phyloP scores from a whole-genome alignment of 768 basidiomycete genomes.

The Daedalea quercina region DNA sequence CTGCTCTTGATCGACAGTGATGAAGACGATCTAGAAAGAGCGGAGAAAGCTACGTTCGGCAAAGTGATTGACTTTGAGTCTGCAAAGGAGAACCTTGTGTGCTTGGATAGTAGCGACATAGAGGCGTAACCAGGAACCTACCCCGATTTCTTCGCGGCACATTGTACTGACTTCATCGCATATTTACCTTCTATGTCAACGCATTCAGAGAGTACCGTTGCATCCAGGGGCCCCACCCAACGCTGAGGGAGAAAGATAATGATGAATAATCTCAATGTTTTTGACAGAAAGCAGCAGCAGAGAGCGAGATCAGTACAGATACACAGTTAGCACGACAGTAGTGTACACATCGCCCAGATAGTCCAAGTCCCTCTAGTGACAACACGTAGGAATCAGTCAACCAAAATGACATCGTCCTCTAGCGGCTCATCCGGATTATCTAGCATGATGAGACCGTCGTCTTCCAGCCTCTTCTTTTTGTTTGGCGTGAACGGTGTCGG shows the following conservation, averaged over 20 bases:
- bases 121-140: background rate
- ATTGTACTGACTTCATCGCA: too few species aligned
- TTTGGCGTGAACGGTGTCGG: constrained; percentile 40
- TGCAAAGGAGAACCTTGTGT: constrained; percentile 11
- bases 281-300: background rate
- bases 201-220: too few species aligned
- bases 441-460: constrained; percentile 68
- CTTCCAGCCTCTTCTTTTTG: constrained; percentile 60
- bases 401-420: constrained; percentile 48
- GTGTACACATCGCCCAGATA: background rate
- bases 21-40: constrained; percentile 25
- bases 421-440: constrained; percentile 49
- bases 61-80: constrained; percentile 5
- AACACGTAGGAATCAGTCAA: constrained; percentile 44
- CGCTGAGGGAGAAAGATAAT: too few species aligned
- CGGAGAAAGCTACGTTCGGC: constrained; percentile 7
- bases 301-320: constrained; percentile 1
- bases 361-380: background rate
- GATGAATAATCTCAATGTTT: background rate
- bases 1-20: constrained; percentile 21
- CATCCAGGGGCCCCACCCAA: too few species aligned
- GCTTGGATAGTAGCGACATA: constrained; percentile 22
- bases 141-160: background rate
- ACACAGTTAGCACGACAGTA: background rate
- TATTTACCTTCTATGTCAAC: too few species aligned